These are phyloP conservation scores for Daldinia caldariorum DNA, from an alignment of 495 filamentous ascomycete genomes.

Conservation along the genomic window DNA sequence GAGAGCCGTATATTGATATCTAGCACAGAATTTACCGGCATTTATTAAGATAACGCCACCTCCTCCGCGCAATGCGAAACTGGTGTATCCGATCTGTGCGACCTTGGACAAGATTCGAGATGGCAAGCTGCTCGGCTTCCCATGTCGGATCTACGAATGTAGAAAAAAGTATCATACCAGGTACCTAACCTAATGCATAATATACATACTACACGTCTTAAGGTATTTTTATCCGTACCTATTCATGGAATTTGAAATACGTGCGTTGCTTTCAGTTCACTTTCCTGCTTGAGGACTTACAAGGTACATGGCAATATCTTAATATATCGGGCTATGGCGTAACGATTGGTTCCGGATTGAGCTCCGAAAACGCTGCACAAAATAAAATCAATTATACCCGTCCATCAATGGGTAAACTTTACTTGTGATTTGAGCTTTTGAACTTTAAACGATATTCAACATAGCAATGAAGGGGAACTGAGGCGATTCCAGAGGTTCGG, in stretches of 20 bases:
- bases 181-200: too few species aligned
- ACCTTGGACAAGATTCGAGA: background rate
- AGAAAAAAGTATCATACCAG: too few species aligned
- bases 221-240: too few species aligned
- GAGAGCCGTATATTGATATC: constrained; percentile 18
- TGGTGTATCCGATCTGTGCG: background rate
- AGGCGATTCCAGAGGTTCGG: constrained; percentile 15
- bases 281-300: background rate
- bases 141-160: background rate
- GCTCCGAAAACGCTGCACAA: background rate
- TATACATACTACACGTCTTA: too few species aligned
- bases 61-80: constrained; percentile 13
- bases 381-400: too few species aligned
- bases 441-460: background rate
- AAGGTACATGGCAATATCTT: background rate
- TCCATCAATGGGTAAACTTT: too few species aligned
- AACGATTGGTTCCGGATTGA: background rate
- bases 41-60: constrained; percentile 3
- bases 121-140: background rate
- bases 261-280: background rate
- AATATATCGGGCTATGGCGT: background rate
- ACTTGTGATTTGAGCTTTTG: background rate
- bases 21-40: constrained; percentile 10
- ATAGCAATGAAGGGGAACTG: constrained; percentile 1
- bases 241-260: background rate